Evolutionary conservation across 208 protist species (phyloP).

Genomic region (Crithidia sp.): DNA sequence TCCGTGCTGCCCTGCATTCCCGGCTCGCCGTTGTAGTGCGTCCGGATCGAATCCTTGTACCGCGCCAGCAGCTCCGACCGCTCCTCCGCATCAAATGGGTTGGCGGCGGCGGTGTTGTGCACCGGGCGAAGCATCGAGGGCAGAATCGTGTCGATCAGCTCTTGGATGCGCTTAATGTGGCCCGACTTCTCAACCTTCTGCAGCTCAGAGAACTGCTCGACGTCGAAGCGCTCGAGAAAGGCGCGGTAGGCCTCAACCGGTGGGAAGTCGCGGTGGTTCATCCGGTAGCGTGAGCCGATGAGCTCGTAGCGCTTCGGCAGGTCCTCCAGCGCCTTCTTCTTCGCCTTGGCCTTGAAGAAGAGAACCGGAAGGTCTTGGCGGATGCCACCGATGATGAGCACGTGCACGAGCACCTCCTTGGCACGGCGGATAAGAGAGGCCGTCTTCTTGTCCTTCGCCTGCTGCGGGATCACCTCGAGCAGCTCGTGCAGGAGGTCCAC

Average conservation of each 20-base stretch:
- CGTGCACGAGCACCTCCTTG: conserved; percentile 88
- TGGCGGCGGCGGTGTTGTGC: conserved; percentile 22
- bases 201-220: conserved; percentile 60
- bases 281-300: conserved; percentile 57
- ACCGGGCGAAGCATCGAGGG: conserved; percentile 68
- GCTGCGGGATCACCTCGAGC: conserved; percentile 73
- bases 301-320: conserved; percentile 65
- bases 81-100: conserved; percentile 37
- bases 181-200: conserved; percentile 76
- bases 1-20: conserved; percentile 40
- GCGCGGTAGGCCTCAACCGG: conserved; percentile 44
- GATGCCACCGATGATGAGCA: conserved; percentile 80
- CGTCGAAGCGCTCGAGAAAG: conserved; percentile 71
- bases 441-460: conserved; percentile 89
- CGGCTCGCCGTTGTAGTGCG: conserved; percentile 30
- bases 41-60: conserved; percentile 52
- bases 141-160: conserved; percentile 61
- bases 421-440: conserved; percentile 90
- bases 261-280: conserved; percentile 70
- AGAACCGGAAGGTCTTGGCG: conserved; percentile 65
- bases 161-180: conserved; percentile 47
- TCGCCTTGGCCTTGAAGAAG: conserved; percentile 79
- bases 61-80: conserved; percentile 45
- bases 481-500: conserved; percentile 87
- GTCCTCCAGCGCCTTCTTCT: conserved; percentile 57